Evolutionary conservation across 306 rosid genomes (phyloP).

Genomic region (Gastrolobium bilobum): DNA sequence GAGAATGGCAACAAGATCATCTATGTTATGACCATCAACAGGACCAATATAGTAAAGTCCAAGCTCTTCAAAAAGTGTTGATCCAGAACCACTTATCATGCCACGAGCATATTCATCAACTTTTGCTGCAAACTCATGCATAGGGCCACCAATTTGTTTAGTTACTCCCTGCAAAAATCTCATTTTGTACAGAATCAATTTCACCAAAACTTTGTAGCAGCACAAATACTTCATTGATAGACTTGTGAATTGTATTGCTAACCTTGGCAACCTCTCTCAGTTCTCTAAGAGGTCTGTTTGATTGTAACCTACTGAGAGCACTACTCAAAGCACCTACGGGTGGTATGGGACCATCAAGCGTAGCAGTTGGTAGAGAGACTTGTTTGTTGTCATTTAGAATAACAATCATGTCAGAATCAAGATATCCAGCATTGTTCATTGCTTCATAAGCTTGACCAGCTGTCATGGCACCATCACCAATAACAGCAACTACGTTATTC

Average conservation of each 20-base stretch:
- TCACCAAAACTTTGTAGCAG: slow-evolving; percentile 10
- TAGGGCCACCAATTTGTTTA: slow-evolving; percentile 76
- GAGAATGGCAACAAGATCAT: slow-evolving; percentile 83
- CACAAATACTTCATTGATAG: not conserved
- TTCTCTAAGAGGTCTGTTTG: slow-evolving; percentile 89
- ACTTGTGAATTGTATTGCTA: slow-evolving; percentile 43
- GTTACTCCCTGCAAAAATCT: slow-evolving; percentile 78
- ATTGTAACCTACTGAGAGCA: slow-evolving; percentile 85
- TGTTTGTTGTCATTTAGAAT: slow-evolving; percentile 92
- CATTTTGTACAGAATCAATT: slow-evolving; percentile 43
- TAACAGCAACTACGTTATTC: slow-evolving; percentile 74
- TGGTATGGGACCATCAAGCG: slow-evolving; percentile 82
- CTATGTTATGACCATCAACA: slow-evolving; percentile 88
- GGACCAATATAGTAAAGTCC: slow-evolving; percentile 96
- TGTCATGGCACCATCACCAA: slow-evolving; percentile 98
- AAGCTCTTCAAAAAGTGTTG: slow-evolving; percentile 94
- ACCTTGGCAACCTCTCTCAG: slow-evolving; percentile 92
- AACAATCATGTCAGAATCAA: slow-evolving; percentile 86
- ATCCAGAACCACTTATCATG: slow-evolving; percentile 88
- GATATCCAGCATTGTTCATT: slow-evolving; percentile 97
- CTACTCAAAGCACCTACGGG: slow-evolving; percentile 98
- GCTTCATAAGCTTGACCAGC: slow-evolving; percentile 99
- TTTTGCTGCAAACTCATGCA: slow-evolving; percentile 94
- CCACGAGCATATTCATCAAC: slow-evolving; percentile 97
- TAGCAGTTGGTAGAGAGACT: slow-evolving; percentile 91